A percentile compares a stretch with the other conserved stretches of the same genome.
Evolutionary conservation across 2,329 filamentous ascomycete species (phyloP).

Genomic region (Teratosphaeriaceae sp.): DNA sequence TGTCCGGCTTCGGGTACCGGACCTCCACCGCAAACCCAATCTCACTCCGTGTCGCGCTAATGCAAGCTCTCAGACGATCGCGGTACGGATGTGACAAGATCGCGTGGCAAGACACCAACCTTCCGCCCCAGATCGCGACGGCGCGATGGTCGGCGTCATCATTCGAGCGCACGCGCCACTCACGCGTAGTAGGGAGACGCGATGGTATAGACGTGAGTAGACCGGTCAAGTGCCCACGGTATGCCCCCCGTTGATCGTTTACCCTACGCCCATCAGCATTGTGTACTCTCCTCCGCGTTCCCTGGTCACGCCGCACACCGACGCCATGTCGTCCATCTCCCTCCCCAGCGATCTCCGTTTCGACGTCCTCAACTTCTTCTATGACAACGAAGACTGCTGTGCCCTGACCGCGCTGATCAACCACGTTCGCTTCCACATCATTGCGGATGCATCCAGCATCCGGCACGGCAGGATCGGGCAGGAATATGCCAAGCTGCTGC

Average conservation of each 20-base stretch:
- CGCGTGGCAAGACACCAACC: no score
- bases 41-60: no score
- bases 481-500: conserved; percentile 20
- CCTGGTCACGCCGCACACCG: neutral
- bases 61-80: no score
- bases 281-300: neutral
- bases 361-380: conserved; percentile 28
- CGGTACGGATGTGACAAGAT: no score
- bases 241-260: no score
- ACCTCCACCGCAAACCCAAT: no score
- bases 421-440: conserved; percentile 27
- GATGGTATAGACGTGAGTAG: no score
- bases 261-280: neutral
- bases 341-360: neutral
- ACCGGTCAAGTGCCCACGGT: no score
- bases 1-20: no score
- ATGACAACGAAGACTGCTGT: conserved; percentile 26
- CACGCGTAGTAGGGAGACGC: neutral
- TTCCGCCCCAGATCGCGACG: no score
- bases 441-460: conserved; percentile 21
- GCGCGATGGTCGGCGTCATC: conserved; percentile 1
- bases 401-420: conserved; percentile 27
- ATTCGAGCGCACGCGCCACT: neutral
- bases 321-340: conserved; percentile 1
- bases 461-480: conserved; percentile 14